These are phyloP conservation scores for Huntiella moniliformis DNA, from an alignment of 2,329 filamentous ascomycete species.

Conservation along the genomic window DNA sequence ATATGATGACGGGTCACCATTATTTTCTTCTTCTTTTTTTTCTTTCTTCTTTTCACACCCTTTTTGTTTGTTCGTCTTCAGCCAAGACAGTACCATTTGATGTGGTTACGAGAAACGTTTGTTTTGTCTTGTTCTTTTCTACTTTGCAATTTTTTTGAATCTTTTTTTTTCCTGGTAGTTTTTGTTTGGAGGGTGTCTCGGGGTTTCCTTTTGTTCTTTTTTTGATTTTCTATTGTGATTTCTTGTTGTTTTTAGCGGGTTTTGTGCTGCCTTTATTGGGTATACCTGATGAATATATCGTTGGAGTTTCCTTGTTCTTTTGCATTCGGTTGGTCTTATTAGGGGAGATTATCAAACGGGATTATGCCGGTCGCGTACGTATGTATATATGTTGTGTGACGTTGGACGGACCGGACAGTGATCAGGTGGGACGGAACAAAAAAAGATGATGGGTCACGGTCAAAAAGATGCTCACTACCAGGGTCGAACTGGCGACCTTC, in stretches of 20 bases:
- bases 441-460: too few relatives aligned
- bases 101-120: not conserved
- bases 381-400: too few relatives aligned
- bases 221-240: constrained; percentile 1
- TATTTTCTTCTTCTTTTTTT: not conserved
- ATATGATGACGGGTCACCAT: constrained; percentile 14
- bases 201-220: constrained; percentile 3
- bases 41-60: not conserved
- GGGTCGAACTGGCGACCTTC: too few relatives aligned
- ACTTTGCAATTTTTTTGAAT: not conserved
- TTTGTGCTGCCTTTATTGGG: too few relatives aligned
- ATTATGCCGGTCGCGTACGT: too few relatives aligned
- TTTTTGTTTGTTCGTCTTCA: constrained; percentile 1
- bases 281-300: too few relatives aligned
- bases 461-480: too few relatives aligned
- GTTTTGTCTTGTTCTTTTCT: not conserved
- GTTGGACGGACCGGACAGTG: too few relatives aligned
- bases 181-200: not conserved
- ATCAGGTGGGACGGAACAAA: too few relatives aligned
- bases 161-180: not conserved
- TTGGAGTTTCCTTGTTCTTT: too few relatives aligned
- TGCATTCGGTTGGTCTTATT: not conserved
- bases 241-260: not conserved
- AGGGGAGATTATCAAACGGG: not conserved
- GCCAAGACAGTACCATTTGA: not conserved